These are phyloP conservation scores for Sphagnum contortum DNA, from an alignment of 225 moss, liverwort and hornwort genomes.

Conservation along the genomic window DNA sequence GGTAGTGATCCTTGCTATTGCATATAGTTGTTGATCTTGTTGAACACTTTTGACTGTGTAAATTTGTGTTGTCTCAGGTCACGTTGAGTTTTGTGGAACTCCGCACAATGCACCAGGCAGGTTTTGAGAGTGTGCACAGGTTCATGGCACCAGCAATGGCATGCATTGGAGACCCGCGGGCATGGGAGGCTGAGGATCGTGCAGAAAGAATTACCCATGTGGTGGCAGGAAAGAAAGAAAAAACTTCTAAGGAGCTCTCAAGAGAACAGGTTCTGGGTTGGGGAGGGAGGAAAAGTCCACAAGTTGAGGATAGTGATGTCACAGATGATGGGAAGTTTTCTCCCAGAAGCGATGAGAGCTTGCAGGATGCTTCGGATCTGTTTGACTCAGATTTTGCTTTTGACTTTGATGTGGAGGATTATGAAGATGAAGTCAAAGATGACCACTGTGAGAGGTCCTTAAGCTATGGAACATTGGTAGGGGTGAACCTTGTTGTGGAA, in stretches of 20 bases:
- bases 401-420: slow-evolving; percentile 61
- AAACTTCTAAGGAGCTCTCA: slow-evolving; percentile 37
- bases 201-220: slow-evolving; percentile 41
- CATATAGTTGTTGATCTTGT: no score
- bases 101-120: slow-evolving; percentile 62
- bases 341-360: slow-evolving; percentile 72
- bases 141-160: slow-evolving; percentile 92
- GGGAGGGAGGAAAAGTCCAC: slow-evolving; percentile 40
- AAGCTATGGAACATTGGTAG: slow-evolving; percentile 89
- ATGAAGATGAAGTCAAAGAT: slow-evolving; percentile 50
- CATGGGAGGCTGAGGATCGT: slow-evolving; percentile 75
- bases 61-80: slow-evolving; percentile 24
- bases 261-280: slow-evolving; percentile 37
- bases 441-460: slow-evolving; percentile 59
- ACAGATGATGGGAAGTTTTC: slow-evolving; percentile 70
- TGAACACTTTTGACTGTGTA: neutral
- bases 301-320: slow-evolving; percentile 49
- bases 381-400: slow-evolving; percentile 78
- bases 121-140: slow-evolving; percentile 83
- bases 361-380: slow-evolving; percentile 62
- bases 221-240: slow-evolving; percentile 47
- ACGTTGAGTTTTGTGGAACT: slow-evolving; percentile 70
- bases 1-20: no score
- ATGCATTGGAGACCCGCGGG: slow-evolving; percentile 72
- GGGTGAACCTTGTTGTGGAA: slow-evolving; percentile 86